Evolutionary conservation across 1,139 yeast genomes (phyloP).

Genomic region (Yamadazyma trypodendri): DNA sequence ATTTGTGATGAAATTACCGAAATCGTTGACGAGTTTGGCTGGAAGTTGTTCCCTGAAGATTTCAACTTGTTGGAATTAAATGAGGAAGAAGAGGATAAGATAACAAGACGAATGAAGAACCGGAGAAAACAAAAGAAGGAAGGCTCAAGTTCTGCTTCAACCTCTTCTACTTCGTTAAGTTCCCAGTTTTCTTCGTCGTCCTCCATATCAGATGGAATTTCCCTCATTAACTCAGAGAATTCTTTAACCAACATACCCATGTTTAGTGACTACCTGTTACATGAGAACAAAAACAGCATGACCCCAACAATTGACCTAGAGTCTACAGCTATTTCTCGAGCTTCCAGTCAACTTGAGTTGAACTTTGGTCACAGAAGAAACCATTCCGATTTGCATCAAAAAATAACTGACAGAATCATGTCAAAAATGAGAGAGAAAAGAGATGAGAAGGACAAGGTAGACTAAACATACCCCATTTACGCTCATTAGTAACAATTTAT

Average conservation of each 20-base stretch:
- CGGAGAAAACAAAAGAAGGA: constrained; percentile 23
- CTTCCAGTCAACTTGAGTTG: constrained; percentile 33
- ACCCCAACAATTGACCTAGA: constrained; percentile 15
- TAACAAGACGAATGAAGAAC: constrained; percentile 52
- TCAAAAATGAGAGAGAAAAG: constrained; percentile 35
- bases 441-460: constrained; percentile 13
- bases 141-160: constrained; percentile 11
- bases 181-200: constrained; percentile 25
- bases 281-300: constrained; percentile 23
- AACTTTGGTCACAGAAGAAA: constrained; percentile 24
- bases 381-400: constrained; percentile 15
- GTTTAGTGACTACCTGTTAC: constrained; percentile 48
- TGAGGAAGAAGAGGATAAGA: constrained; percentile 56
- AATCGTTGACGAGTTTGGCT: constrained; percentile 45
- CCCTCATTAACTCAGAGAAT: constrained; percentile 51
- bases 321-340: constrained; percentile 18
- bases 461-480: constrained; percentile 5
- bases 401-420: constrained; percentile 36
- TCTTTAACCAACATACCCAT: constrained; percentile 57
- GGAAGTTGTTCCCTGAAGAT: constrained; percentile 46
- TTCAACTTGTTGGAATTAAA: constrained; percentile 43
- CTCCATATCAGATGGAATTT: constrained; percentile 51
- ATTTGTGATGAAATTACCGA: constrained; percentile 44
- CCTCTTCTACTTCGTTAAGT: constrained; percentile 23
- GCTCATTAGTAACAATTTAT: background rate